phyloP scores from a whole-genome alignment of 2,329 filamentous ascomycete genomes.

The Clathrospora elynae region DNA sequence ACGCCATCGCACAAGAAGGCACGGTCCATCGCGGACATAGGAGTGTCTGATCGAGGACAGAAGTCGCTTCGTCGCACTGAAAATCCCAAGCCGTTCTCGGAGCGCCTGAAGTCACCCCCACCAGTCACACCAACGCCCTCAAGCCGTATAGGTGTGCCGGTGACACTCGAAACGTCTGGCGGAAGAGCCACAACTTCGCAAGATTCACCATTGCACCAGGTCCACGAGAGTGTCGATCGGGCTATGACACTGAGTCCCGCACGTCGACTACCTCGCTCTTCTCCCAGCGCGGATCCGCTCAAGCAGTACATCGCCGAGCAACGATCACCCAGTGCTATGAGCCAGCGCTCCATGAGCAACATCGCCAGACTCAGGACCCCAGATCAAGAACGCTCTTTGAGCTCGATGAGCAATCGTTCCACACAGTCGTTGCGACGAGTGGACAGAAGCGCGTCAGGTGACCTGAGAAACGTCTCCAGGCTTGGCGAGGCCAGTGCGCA shows the following conservation, averaged over 20 bases:
- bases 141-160: conserved; percentile 31
- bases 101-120: conserved; percentile 40
- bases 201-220: conserved; percentile 51
- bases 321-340: conserved; percentile 50
- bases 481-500: conserved; percentile 55
- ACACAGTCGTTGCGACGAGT: conserved; percentile 74
- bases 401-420: conserved; percentile 61
- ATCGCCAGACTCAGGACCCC: conserved; percentile 49
- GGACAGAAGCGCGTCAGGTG: conserved; percentile 71
- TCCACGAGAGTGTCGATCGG: conserved; percentile 53
- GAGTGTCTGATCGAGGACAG: conserved; percentile 49
- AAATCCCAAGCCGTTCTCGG: conserved; percentile 43
- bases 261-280: conserved; percentile 45
- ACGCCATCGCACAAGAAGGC: conserved; percentile 50
- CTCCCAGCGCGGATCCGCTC: conserved; percentile 39
- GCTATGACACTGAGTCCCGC: conserved; percentile 45
- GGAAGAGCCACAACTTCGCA: conserved; percentile 24
- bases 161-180: conserved; percentile 32
- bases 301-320: conserved; percentile 45
- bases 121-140: conserved; percentile 40
- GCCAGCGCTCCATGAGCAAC: conserved; percentile 52
- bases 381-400: conserved; percentile 64
- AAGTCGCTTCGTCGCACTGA: conserved; percentile 48
- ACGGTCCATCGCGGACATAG: conserved; percentile 51
- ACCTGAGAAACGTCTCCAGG: conserved; percentile 72